Percentiles rank a stretch among this genome's conserved stretches.
Conservation (phyloP, 1,284 basidiomycete species). For the Sporisorium sorghi region DNA sequence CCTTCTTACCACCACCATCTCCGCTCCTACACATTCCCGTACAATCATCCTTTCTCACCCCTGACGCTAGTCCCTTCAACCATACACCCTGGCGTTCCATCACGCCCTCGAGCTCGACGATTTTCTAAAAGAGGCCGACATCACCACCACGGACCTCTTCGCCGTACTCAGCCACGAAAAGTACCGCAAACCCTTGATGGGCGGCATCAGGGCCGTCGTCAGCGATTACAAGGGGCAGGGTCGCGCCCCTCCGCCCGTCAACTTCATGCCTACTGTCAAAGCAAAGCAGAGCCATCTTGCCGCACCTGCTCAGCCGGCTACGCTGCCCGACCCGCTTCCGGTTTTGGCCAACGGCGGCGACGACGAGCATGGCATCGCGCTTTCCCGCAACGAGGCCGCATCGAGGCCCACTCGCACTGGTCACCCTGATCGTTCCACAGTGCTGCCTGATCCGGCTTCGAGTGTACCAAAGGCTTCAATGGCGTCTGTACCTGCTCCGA, state of each 20-base stretch:
- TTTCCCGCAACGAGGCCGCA: neutral
- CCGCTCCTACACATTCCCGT: neutral
- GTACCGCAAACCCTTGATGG: neutral
- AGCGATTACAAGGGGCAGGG: neutral
- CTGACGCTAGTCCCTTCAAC: too few relatives aligned
- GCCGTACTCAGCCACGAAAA: neutral
- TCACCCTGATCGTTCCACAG: neutral
- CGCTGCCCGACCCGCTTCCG: neutral
- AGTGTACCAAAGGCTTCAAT: too few relatives aligned
- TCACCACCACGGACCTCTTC: slow-evolving; percentile 3
- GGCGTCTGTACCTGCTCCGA: too few relatives aligned
- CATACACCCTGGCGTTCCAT: neutral
- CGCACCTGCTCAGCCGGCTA: neutral
- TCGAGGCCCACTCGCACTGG: neutral
- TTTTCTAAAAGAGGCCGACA: slow-evolving; percentile 4
- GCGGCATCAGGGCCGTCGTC: neutral
- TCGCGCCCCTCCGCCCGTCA: neutral
- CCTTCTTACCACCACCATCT: neutral
- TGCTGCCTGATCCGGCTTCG: neutral
- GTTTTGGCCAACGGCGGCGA: neutral
- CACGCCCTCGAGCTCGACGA: slow-evolving; percentile 1
- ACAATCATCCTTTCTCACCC: too few relatives aligned
- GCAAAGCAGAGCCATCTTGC: neutral
- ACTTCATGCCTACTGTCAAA: too few relatives aligned
- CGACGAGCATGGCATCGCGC: neutral